These are phyloP conservation scores for Vitis rotundifolia DNA, from an alignment of 164 flowering plant genomes.

Conservation along the genomic window DNA sequence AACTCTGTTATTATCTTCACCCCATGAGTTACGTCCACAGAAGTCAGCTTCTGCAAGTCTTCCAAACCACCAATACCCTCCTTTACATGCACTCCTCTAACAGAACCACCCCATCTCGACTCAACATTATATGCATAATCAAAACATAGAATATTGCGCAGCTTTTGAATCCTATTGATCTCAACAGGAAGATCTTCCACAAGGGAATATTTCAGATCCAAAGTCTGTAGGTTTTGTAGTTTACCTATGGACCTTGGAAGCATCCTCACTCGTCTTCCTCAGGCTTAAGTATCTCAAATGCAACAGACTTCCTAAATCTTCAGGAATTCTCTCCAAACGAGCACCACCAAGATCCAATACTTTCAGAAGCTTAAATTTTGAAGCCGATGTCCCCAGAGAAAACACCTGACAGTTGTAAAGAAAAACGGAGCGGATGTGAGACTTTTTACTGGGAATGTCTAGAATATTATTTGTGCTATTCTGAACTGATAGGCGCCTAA, in stretches of 20 bases:
- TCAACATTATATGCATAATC: too few relatives aligned
- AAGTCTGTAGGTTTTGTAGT: constrained; percentile 25
- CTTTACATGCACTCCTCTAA: background rate
- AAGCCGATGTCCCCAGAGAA: background rate
- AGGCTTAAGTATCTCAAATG: constrained; percentile 27
- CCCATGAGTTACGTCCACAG: background rate
- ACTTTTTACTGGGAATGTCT: background rate
- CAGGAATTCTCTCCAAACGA: constrained; percentile 20
- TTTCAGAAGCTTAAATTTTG: constrained; percentile 20
- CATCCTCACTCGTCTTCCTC: constrained; percentile 21
- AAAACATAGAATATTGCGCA: constrained; percentile 5
- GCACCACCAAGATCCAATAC: constrained; percentile 28
- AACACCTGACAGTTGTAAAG: background rate
- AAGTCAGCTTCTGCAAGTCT: constrained; percentile 9
- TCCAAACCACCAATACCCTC: background rate
- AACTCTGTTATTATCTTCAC: background rate
- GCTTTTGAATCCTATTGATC: constrained; percentile 15
- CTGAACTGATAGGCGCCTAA: constrained; percentile 24
- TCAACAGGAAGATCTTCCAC: constrained; percentile 19
- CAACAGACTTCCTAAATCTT: constrained; percentile 12
- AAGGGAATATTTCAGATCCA: constrained; percentile 30
- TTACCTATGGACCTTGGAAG: constrained; percentile 30
- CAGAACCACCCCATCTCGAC: too few relatives aligned
- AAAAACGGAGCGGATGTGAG: constrained; percentile 15
- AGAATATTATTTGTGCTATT: background rate